A percentile compares a stretch with the other conserved stretches of the same genome.
These are phyloP conservation scores for Jackrogersella multiformis DNA, from an alignment of 495 filamentous ascomycete species.

Conservation along the genomic window DNA sequence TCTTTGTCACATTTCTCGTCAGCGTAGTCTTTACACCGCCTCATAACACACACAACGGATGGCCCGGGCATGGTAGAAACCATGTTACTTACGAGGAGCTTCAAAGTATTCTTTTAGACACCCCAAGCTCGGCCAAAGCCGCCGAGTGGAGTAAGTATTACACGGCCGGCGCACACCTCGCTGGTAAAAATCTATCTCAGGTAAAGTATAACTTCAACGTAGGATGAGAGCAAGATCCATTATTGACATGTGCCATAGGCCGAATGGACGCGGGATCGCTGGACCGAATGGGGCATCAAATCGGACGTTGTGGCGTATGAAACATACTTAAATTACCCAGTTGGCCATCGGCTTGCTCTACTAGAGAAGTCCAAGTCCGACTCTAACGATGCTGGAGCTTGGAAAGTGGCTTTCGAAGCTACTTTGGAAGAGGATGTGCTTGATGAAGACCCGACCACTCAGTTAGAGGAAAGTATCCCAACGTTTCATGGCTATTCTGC, in stretches of 20 bases:
- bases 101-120: constrained; percentile 72
- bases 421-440: constrained; percentile 85
- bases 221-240: neutral
- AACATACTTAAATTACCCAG: constrained; percentile 89
- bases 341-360: constrained; percentile 79
- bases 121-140: constrained; percentile 72
- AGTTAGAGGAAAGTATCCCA: constrained; percentile 77
- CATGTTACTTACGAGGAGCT: constrained; percentile 71
- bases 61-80: constrained; percentile 52
- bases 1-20: constrained; percentile 69
- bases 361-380: constrained; percentile 62
- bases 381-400: constrained; percentile 46
- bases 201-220: constrained; percentile 36
- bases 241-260: constrained; percentile 62
- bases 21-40: constrained; percentile 59
- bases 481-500: constrained; percentile 97
- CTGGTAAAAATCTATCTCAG: constrained; percentile 82
- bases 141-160: constrained; percentile 92
- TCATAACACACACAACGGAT: constrained; percentile 52
- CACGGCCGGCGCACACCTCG: constrained; percentile 86
- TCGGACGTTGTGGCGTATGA: constrained; percentile 82
- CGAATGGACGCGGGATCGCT: constrained; percentile 85
- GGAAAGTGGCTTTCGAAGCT: constrained; percentile 80
- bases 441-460: constrained; percentile 82
- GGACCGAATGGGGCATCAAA: constrained; percentile 83